Evolutionary conservation across 768 basidiomycete species (phyloP), one percentile per base, ranked within the genome.

Genomic region (Lactarius akahatsu): DNA sequence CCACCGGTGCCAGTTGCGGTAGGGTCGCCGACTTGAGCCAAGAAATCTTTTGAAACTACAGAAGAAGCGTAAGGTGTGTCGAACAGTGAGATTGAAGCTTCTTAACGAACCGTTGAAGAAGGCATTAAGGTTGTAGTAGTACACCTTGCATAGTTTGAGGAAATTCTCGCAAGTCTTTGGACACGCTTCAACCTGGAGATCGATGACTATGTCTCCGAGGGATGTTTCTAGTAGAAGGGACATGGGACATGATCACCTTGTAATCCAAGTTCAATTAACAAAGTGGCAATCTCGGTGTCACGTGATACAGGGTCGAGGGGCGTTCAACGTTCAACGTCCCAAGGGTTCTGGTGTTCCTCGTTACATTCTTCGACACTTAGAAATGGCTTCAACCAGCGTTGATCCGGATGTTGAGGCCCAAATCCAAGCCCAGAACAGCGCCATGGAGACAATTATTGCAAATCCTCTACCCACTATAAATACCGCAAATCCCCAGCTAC

Each of bases 211-310:
- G 78, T 99, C 97, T 64, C 97, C 97, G 1, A 98, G 80, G 26
- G 95, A 98, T 4, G 97, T 99, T 81, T 98, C 97, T 70, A 98
- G 85, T 65, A 99, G 83, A 47, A 98, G 93, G 65, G 96, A 98
- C 97, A 98, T 97, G n/a, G n/a, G n/a, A n/a, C n/a, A n/a, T n/a
- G n/a, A n/a, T n/a, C n/a, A n/a, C n/a, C n/a, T n/a, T n/a, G n/a
- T n/a, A n/a, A n/a, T n/a, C n/a, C n/a, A n/a, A n/a, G n/a, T n/a
- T n/a, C n/a, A n/a, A n/a, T n/a, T n/a, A n/a, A 41, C 40, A 41
- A 41, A 16, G 16, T 6, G 40, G 40, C 40, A 18, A 41, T 6
- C 15, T 6, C 16, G 1, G 40, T 2, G 40, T 41, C 45, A 47
- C 45, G 45, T 47, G 45, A 45, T 40, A 40, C n/a, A n/a, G n/a